These are phyloP conservation scores for Cladosporium sp. DNA, from an alignment of 2,329 filamentous ascomycete genomes.

Conservation along the genomic window DNA sequence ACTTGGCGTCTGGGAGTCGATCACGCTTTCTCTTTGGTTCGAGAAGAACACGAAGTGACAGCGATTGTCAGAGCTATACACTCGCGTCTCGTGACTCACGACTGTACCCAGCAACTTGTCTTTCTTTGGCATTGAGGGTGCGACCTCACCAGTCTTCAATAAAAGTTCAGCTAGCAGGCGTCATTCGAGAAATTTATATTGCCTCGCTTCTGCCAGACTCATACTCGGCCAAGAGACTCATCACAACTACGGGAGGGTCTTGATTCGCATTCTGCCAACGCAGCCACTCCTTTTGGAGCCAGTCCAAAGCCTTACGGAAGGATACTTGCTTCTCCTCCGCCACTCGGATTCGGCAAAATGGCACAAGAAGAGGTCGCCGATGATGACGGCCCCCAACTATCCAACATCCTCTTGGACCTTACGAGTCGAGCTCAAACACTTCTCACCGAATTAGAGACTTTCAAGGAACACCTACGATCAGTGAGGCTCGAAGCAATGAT, in stretches of 20 bases:
- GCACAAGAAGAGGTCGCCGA: constrained; percentile 2
- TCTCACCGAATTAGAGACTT: constrained; percentile 44
- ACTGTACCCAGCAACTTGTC: neutral
- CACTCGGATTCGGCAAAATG: neutral
- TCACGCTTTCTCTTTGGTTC: constrained; percentile 8
- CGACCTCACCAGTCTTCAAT: neutral
- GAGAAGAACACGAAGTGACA: neutral
- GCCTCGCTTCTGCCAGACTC: neutral
- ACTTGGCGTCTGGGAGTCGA: constrained; percentile 17
- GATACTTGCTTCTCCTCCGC: neutral
- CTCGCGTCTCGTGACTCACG: neutral
- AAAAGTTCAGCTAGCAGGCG: neutral
- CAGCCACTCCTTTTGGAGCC: neutral
- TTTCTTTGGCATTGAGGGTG: neutral
- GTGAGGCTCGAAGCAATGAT: constrained; percentile 40
- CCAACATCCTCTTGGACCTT: constrained; percentile 31
- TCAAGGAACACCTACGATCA: constrained; percentile 37
- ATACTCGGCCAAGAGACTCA: neutral
- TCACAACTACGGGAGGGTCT: neutral
- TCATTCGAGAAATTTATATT: neutral
- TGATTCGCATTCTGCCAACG: neutral
- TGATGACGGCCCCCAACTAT: constrained; percentile 11
- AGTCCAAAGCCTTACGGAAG: neutral
- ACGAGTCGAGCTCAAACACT: constrained; percentile 41
- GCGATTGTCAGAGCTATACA: neutral